Conservation (phyloP, 768 basidiomycete genomes). For the Cystofilobasidium macerans region DNA sequence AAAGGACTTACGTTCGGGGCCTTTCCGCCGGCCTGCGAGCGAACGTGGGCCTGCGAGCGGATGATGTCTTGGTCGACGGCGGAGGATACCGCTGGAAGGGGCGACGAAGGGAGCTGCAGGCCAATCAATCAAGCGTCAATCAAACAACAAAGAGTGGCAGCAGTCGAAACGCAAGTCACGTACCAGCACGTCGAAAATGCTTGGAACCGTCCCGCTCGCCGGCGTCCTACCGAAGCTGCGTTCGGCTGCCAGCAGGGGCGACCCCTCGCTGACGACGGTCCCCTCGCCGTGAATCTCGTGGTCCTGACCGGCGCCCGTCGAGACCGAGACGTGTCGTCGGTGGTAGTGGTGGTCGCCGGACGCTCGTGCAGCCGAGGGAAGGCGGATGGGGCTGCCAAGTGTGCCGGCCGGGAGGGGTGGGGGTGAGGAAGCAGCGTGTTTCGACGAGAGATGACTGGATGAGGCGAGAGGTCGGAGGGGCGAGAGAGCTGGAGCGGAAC, state of each 20-base stretch:
- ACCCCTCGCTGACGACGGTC: slow-evolving; percentile 3
- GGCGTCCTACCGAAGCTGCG: neutral
- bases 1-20: neutral
- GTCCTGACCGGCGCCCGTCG: neutral
- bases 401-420: neutral
- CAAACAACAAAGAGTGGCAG: neutral
- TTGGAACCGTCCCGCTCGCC: neutral
- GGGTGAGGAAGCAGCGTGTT: too few species aligned
- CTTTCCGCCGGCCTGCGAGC: neutral
- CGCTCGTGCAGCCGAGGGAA: neutral
- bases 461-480: too few species aligned
- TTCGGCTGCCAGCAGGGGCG: neutral
- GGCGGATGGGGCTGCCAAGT: neutral
- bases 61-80: neutral
- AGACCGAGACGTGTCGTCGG: neutral
- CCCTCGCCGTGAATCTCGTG: neutral
- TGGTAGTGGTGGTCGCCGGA: too few species aligned
- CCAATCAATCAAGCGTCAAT: neutral
- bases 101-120: neutral
- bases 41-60: neutral
- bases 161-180: neutral
- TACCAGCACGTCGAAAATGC: neutral
- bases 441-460: too few species aligned
- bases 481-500: too few species aligned
- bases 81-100: too few species aligned